A percentile compares a stretch with the other conserved stretches of the same genome.
Conservation (phyloP, 257 asterid species). For the Pogostemon cablin region DNA sequence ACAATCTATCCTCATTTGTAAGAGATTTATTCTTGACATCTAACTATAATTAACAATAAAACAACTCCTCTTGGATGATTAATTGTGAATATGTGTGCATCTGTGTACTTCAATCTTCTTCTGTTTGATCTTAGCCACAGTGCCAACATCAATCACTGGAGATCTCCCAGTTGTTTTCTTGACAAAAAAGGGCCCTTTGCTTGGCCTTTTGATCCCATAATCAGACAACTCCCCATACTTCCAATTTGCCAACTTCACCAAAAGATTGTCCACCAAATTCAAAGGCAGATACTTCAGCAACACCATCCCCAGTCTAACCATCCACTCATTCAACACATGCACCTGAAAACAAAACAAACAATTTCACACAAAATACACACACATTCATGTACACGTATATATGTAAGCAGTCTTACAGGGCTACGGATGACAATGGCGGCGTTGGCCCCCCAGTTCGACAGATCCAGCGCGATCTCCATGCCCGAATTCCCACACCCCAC, state of each 20-base stretch:
- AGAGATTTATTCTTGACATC: no score
- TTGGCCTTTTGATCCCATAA: constrained; percentile 51
- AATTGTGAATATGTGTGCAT: background rate
- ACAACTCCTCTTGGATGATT: no score
- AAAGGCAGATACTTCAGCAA: constrained; percentile 34
- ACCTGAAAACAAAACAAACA: constrained; percentile 34
- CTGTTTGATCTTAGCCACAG: constrained; percentile 40
- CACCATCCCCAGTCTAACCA: constrained; percentile 53
- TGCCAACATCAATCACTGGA: constrained; percentile 64
- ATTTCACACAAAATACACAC: background rate
- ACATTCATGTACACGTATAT: background rate
- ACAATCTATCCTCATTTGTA: no score
- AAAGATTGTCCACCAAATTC: constrained; percentile 37
- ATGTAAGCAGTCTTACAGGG: constrained; percentile 45
- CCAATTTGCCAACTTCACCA: constrained; percentile 15
- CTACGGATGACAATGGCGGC: constrained; percentile 55
- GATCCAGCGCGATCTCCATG: constrained; percentile 70
- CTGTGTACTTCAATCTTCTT: constrained; percentile 45
- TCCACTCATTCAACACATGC: constrained; percentile 43
- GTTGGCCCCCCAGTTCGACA: constrained; percentile 47
- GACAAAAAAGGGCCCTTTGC: constrained; percentile 50
- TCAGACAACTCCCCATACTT: constrained; percentile 41
- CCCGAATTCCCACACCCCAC: constrained; percentile 73
- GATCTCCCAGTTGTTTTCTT: constrained; percentile 49
- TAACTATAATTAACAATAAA: no score